Conservation (phyloP, 352 stramenopile genomes). For the Aphanomyces stellatus region DNA sequence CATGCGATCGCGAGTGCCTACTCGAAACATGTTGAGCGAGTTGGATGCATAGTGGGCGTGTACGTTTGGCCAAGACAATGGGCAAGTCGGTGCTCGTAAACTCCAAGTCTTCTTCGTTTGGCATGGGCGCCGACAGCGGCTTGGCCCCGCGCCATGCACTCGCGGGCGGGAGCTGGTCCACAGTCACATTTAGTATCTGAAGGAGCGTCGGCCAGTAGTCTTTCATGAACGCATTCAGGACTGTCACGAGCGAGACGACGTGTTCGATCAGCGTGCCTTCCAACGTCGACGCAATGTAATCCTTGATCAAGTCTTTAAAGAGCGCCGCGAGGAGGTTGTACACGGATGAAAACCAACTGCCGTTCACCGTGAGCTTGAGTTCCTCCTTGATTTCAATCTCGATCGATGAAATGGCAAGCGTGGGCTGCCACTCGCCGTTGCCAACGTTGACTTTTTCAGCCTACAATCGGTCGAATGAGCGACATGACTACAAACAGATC, state of each 20-base stretch:
- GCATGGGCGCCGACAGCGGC: constrained; percentile 49
- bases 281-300: constrained; percentile 80
- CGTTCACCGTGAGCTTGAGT: constrained; percentile 71
- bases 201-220: constrained; percentile 81
- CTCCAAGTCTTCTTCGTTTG: constrained; percentile 52
- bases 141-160: constrained; percentile 74
- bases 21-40: not conserved
- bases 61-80: constrained; percentile 54
- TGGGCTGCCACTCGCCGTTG: constrained; percentile 49
- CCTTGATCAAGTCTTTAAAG: constrained; percentile 68
- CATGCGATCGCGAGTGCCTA: constrained; percentile 12
- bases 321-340: constrained; percentile 75
- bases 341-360: constrained; percentile 77
- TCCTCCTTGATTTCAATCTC: constrained; percentile 76
- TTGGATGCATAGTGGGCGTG: not conserved
- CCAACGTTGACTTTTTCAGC: constrained; percentile 61
- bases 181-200: constrained; percentile 64
- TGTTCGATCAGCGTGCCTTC: constrained; percentile 72
- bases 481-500: not conserved
- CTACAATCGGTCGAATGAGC: constrained; percentile 20
- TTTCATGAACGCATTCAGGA: constrained; percentile 78
- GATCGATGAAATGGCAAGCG: constrained; percentile 74
- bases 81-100: constrained; percentile 46
- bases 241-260: constrained; percentile 74
- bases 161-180: constrained; percentile 64